Conservation (phyloP, 352 stramenopile genomes). For the Globisporangium acanthophoron region DNA sequence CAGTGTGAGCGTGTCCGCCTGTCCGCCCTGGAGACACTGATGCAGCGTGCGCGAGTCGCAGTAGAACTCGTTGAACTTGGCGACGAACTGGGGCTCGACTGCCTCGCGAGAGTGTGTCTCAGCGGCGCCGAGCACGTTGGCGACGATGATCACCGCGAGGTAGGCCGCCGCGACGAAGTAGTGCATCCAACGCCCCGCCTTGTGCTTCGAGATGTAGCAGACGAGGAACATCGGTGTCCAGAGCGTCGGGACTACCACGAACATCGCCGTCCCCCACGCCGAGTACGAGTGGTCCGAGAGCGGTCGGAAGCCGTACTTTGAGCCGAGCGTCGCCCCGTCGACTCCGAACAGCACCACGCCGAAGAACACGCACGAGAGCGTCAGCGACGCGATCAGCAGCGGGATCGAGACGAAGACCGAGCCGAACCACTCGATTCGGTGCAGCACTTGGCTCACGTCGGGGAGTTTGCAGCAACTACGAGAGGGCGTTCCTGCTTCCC, state of each 20-base stretch:
- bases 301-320: not conserved
- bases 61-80: conserved; percentile 10
- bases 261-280: not conserved
- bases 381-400: not conserved
- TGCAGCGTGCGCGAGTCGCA: conserved; percentile 5
- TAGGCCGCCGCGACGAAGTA: conserved; percentile 1
- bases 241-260: not conserved
- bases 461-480: too few species aligned
- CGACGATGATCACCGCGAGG: not conserved
- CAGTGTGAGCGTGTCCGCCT: not conserved
- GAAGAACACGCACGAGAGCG: not conserved
- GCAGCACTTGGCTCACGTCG: too few species aligned
- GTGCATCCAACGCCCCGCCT: too few species aligned
- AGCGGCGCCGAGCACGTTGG: not conserved
- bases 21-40: not conserved
- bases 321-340: not conserved
- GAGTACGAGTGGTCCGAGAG: not conserved
- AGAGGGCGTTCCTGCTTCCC: too few species aligned
- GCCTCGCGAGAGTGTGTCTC: not conserved
- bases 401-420: not conserved
- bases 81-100: not conserved
- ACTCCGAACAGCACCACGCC: not conserved
- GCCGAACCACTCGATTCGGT: not conserved
- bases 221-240: not conserved
- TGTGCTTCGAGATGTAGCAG: not conserved